Evolutionary conservation across 306 rosid genomes (phyloP).

Genomic region (Quercus agrifolia): DNA sequence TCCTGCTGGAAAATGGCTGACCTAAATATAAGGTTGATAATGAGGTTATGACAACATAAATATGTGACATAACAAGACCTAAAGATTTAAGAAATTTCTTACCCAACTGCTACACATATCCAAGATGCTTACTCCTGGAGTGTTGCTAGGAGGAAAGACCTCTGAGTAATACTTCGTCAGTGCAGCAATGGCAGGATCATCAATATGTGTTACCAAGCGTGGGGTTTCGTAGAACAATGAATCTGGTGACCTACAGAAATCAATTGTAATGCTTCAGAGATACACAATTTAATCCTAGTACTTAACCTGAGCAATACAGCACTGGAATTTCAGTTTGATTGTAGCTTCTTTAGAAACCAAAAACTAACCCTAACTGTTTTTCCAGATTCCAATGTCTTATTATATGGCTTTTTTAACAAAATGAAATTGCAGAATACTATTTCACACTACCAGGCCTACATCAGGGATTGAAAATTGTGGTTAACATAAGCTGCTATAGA

Average conservation of each 20-base stretch:
- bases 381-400: not conserved
- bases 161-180: constrained; percentile 67
- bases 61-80: constrained; percentile 2
- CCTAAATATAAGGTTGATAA: constrained; percentile 40
- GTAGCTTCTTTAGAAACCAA: not conserved
- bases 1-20: constrained; percentile 83
- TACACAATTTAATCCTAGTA: not conserved
- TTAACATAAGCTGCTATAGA: not conserved
- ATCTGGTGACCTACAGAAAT: constrained; percentile 55
- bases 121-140: constrained; percentile 67
- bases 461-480: not conserved
- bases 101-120: constrained; percentile 95
- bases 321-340: not conserved
- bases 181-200: constrained; percentile 72
- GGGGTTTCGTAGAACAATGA: constrained; percentile 68
- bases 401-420: not conserved
- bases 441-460: not conserved
- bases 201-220: constrained; percentile 83
- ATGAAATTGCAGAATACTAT: not conserved
- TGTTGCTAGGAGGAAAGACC: constrained; percentile 68
- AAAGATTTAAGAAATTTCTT: constrained; percentile 21
- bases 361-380: not conserved
- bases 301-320: not conserved
- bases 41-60: not conserved
- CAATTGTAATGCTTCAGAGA: not conserved